Evolutionary conservation across 2,329 filamentous ascomycete genomes (phyloP).

Genomic region (Leptographium wingfieldii): DNA sequence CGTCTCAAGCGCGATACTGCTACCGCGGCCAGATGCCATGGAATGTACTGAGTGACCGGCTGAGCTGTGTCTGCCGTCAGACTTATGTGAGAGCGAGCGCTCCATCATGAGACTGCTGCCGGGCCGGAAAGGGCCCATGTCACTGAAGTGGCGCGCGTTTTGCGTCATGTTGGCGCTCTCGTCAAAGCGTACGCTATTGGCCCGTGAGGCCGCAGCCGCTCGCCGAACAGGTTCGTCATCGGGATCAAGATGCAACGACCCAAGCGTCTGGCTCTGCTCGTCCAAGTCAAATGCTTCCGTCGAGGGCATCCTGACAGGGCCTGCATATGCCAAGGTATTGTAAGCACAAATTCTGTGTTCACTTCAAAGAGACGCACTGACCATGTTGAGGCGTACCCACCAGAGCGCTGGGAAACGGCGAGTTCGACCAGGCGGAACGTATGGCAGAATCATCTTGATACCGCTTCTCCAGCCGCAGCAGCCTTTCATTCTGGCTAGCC

Average conservation of each 20-base stretch:
- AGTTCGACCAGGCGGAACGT: slow-evolving; percentile 83
- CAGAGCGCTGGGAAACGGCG: slow-evolving; percentile 78
- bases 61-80: slow-evolving; percentile 87
- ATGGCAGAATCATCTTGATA: slow-evolving; percentile 54
- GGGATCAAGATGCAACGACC: slow-evolving; percentile 70
- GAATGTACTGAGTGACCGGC: slow-evolving; percentile 64
- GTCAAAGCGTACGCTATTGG: slow-evolving; percentile 95
- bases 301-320: slow-evolving; percentile 66
- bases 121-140: slow-evolving; percentile 66
- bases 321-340: slow-evolving; percentile 29
- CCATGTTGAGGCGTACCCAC: slow-evolving; percentile 79
- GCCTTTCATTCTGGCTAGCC: slow-evolving; percentile 47
- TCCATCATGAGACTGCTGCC: slow-evolving; percentile 82
- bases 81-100: slow-evolving; percentile 85
- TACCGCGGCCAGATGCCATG: slow-evolving; percentile 65
- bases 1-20: slow-evolving; percentile 75
- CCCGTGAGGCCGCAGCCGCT: slow-evolving; percentile 68
- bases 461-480: slow-evolving; percentile 50
- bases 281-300: slow-evolving; percentile 85
- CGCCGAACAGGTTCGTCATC: slow-evolving; percentile 78
- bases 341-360: neutral
- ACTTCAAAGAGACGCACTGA: slow-evolving; percentile 22
- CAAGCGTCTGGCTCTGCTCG: slow-evolving; percentile 69
- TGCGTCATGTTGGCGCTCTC: slow-evolving; percentile 82
- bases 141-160: slow-evolving; percentile 67